Evolutionary conservation across 345 rosid species (phyloP).

Genomic region (Passiflora organensis): DNA sequence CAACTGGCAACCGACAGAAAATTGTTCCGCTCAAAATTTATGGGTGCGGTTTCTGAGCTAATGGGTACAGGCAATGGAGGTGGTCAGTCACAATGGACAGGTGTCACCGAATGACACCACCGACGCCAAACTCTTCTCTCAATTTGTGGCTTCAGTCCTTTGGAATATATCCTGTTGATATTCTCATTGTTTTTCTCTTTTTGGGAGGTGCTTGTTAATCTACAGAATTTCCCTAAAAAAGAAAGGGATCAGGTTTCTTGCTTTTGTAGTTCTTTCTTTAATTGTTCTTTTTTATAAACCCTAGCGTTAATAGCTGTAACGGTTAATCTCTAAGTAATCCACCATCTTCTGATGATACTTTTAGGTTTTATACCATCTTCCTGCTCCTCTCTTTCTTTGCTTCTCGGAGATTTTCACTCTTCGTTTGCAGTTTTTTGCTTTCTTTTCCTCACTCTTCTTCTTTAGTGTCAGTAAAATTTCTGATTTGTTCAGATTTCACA

Average conservation of each 20-base stretch:
- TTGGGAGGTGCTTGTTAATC: constrained; percentile 21
- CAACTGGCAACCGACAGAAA: constrained; percentile 73
- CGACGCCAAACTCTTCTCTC: constrained; percentile 20
- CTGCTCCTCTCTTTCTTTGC: neutral
- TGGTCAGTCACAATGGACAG: constrained; percentile 38
- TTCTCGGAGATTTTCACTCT: constrained; percentile 3
- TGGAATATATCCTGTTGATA: constrained; percentile 13
- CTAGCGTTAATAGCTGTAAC: constrained; percentile 2
- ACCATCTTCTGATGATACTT: neutral
- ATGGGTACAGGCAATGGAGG: constrained; percentile 43
- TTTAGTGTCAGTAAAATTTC: constrained; percentile 12
- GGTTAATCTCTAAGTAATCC: neutral
- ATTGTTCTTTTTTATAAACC: neutral
- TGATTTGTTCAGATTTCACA: constrained; percentile 14
- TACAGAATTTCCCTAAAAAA: constrained; percentile 50
- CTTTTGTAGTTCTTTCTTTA: neutral
- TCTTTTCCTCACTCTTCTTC: neutral
- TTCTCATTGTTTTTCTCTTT: constrained; percentile 36
- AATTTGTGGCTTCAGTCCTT: neutral
- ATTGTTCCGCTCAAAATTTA: constrained; percentile 40
- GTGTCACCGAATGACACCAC: constrained; percentile 25
- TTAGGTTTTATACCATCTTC: constrained; percentile 15
- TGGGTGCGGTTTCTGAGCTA: constrained; percentile 11
- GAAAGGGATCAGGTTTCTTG: constrained; percentile 45
- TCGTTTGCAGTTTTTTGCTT: neutral